These are phyloP conservation scores for Omphalea diandra DNA, from an alignment of 441 rosid genomes.

Conservation along the genomic window DNA sequence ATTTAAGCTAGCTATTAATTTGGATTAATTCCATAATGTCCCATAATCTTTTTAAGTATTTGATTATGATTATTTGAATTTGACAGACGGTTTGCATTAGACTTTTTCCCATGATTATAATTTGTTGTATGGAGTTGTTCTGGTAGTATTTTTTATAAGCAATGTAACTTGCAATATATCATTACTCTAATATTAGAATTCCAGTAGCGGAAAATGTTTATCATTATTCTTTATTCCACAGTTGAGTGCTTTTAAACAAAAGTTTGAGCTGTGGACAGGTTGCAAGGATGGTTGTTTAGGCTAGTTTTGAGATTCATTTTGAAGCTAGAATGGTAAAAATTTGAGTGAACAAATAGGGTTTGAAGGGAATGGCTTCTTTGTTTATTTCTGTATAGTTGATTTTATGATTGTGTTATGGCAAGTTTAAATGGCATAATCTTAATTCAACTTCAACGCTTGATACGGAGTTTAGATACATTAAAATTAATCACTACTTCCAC, in stretches of 20 bases:
- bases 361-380: too few species aligned
- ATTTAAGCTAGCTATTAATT: too few species aligned
- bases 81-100: background rate
- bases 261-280: background rate
- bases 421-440: too few species aligned
- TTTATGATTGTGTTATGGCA: too few species aligned
- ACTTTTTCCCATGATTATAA: background rate
- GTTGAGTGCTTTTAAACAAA: background rate
- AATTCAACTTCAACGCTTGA: slow-evolving; percentile 69
- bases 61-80: too few species aligned
- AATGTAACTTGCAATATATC: background rate
- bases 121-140: background rate
- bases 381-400: too few species aligned
- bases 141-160: background rate
- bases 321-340: too few species aligned
- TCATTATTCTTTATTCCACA: background rate
- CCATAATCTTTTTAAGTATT: too few species aligned
- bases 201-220: background rate
- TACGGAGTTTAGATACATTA: slow-evolving; percentile 57
- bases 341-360: too few species aligned
- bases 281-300: too few species aligned
- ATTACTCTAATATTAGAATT: background rate
- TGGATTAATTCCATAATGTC: too few species aligned
- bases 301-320: too few species aligned
- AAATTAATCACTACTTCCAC: slow-evolving; percentile 38